A percentile compares a stretch with the other conserved stretches of the same genome.
Conservation (phyloP, 108 stramenopile species). For the Nitzschia palea region DNA sequence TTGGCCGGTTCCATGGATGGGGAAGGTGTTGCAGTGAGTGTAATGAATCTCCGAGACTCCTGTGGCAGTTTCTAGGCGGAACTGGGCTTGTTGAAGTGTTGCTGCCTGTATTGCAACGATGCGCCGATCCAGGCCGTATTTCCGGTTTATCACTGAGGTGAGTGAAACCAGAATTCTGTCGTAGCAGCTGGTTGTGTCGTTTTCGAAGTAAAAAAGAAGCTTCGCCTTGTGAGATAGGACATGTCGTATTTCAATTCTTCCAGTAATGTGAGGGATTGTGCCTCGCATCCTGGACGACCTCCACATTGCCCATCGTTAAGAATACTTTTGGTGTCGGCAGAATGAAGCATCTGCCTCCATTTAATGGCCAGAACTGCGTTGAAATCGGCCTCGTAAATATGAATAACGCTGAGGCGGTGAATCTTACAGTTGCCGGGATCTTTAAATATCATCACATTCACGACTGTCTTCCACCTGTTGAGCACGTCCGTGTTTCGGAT, state of each 20-base stretch:
- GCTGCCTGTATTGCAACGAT: not conserved
- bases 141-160: not conserved
- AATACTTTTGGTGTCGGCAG: not conserved
- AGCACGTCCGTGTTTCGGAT: not conserved
- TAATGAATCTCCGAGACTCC: not conserved
- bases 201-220: too few relatives aligned
- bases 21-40: not conserved
- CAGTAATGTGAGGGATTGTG: not conserved
- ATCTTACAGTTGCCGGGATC: not conserved
- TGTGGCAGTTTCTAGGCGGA: not conserved
- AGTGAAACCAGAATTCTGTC: not conserved
- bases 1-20: not conserved
- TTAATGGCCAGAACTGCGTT: not conserved
- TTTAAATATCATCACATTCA: not conserved
- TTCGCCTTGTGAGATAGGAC: not conserved
- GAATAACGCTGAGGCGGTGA: slow-evolving; percentile 13
- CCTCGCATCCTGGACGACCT: not conserved
- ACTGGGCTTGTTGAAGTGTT: not conserved
- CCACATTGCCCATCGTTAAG: not conserved
- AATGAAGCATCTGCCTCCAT: not conserved
- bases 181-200: slow-evolving; percentile 4
- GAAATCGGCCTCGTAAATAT: slow-evolving; percentile 16
- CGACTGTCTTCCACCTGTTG: not conserved
- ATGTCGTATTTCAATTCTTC: slow-evolving; percentile 1
- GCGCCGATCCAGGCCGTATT: not conserved